phyloP scores from a whole-genome alignment of 202 grass and related monocot species.

The Musa balbisiana region DNA sequence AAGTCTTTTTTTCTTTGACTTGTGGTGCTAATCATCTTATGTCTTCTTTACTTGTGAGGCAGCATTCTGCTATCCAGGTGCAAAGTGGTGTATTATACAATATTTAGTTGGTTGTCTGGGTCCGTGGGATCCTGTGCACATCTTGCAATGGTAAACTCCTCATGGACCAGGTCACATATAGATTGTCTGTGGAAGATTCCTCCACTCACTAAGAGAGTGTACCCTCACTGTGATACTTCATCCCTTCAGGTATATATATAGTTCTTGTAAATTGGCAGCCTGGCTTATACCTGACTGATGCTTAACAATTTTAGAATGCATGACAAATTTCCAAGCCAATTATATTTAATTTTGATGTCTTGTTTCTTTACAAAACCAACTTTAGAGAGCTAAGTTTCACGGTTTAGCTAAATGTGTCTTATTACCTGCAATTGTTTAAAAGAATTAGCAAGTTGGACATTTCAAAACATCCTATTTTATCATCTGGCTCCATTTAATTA shows the following conservation, averaged over 20 bases:
- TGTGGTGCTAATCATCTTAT: too few relatives aligned
- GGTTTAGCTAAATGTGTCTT: background rate
- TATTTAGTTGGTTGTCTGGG: conserved; percentile 89
- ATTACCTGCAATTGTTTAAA: background rate
- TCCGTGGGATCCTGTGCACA: conserved; percentile 75
- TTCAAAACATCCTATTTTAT: background rate
- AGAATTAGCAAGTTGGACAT: background rate
- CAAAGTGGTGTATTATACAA: conserved; percentile 76
- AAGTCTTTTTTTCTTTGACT: background rate
- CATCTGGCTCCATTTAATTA: conserved; percentile 9
- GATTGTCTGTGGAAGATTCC: conserved; percentile 76
- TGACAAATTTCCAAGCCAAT: background rate
- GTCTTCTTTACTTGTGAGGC: conserved; percentile 16
- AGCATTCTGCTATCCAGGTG: conserved; percentile 67
- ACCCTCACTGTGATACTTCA: conserved; percentile 87
- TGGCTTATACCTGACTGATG: background rate
- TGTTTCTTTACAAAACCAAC: background rate
- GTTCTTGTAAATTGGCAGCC: background rate
- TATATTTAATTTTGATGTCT: background rate
- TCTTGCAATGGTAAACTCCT: conserved; percentile 96
- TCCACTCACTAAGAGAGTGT: conserved; percentile 62
- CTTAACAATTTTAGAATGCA: background rate
- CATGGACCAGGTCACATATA: conserved; percentile 85
- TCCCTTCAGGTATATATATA: conserved; percentile 49
- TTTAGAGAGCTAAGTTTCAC: background rate